Base-by-base conservation (phyloP, 2,329 filamentous ascomycete genomes). In the Triangularia setosa region DNA sequence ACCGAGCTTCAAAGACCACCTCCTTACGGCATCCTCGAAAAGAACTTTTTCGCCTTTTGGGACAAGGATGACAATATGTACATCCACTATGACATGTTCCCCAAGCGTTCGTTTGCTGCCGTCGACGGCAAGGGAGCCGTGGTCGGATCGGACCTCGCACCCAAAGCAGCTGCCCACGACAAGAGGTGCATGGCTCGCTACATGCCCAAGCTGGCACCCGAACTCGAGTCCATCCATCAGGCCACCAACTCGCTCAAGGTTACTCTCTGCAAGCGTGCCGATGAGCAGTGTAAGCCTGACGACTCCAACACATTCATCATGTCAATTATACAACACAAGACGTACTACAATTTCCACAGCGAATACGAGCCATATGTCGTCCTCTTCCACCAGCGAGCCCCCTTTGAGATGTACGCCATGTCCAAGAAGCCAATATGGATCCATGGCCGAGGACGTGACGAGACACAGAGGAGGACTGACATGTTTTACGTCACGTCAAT, bases 41-140 rank as follows among this genome's bases (percentile, higher is more conserved):
- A 87, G 79, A 88, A 88, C 69, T 88, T 80, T 77, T 88, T 87
- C 67, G 65, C 84, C 2, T 88, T 87, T 74, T 88, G 85, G 85
- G 84, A 86, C 66, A 64, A 65, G 0, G 64, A 75, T 0, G 79
- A 78, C 4, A 71, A 77, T 21, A 73, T 79, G 58, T 85, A 85
- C 70, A 76, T 78, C 1, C 84, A 87, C 70, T 80, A 86, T 71
- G 83, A 87, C 66, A 70, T 86, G 1, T 68, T 71, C 0, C 84
- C 84, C 0, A 74, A 74, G 18, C 81, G 85, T 0, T 75, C 75
- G 0, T 87, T 86, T 68, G 79, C 84, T 0, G 73, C 75, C 44
- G 70, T 86, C 9, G 69, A 70, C 2, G 40, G 65, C 1, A 79
- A 83, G 66, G 84, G 83, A 4, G 77, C 77, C 0, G 79, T 78